These are phyloP conservation scores for Penicillium sp. DNA, from an alignment of 2,329 filamentous ascomycete species.

Conservation along the genomic window DNA sequence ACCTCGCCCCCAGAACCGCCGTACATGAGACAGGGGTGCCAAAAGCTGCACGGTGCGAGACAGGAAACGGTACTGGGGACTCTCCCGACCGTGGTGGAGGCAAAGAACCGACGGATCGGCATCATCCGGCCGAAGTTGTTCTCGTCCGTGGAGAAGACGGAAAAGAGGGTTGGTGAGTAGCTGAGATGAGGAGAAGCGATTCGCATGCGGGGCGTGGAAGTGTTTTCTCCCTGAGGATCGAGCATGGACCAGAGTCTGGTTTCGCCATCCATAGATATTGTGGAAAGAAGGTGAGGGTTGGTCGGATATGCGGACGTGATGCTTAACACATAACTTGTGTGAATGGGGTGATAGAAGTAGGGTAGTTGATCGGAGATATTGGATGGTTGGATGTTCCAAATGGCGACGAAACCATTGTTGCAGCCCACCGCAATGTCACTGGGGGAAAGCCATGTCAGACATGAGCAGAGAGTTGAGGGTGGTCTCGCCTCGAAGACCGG, in stretches of 20 bases:
- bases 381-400: conserved; percentile 49
- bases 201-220: conserved; percentile 49
- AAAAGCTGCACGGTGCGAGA: conserved; percentile 37
- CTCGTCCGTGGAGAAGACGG: conserved; percentile 56
- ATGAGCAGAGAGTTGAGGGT: conserved; percentile 55
- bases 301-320: conserved; percentile 52
- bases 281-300: conserved; percentile 53
- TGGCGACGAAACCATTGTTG: conserved; percentile 55
- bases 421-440: conserved; percentile 56
- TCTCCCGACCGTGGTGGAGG: conserved; percentile 48
- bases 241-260: conserved; percentile 55
- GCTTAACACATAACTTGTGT: conserved; percentile 40
- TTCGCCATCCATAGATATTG: conserved; percentile 56
- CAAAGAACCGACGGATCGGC: conserved; percentile 54
- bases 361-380: conserved; percentile 24
- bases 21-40: conserved; percentile 55
- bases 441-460: conserved; percentile 57
- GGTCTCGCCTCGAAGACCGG: conserved; percentile 53
- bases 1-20: conserved; percentile 55
- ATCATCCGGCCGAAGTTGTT: conserved; percentile 51
- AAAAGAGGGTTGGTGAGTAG: conserved; percentile 57
- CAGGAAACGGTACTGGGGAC: conserved; percentile 39
- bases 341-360: conserved; percentile 38
- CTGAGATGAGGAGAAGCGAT: conserved; percentile 49
- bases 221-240: conserved; percentile 45